Evolutionary conservation across 208 protist genomes (phyloP).

Genomic region (Naegleria gruberi): DNA sequence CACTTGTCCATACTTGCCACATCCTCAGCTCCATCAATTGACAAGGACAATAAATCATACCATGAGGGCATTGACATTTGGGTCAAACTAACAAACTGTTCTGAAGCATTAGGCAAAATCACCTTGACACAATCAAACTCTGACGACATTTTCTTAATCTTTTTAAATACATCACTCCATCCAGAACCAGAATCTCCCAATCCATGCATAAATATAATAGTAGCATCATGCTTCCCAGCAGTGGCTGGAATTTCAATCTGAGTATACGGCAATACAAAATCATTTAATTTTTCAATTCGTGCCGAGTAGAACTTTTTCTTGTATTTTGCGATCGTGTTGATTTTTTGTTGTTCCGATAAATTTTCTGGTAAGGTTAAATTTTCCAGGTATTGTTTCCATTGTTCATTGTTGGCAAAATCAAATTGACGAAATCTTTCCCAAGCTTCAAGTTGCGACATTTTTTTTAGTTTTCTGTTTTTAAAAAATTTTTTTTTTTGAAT

Average conservation of each 20-base stretch:
- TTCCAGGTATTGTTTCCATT: not conserved
- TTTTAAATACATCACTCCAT: conserved; percentile 44
- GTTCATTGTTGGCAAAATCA: not conserved
- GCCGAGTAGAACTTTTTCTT: not conserved
- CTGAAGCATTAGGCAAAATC: conserved; percentile 70
- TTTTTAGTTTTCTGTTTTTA: too few species aligned
- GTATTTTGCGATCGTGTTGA: not conserved
- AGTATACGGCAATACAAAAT: not conserved
- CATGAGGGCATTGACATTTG: conserved; percentile 66
- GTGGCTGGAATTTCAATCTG: not conserved
- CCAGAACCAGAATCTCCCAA: conserved; percentile 71
- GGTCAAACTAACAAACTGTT: conserved; percentile 71
- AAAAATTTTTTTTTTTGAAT: too few species aligned
- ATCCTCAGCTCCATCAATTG: conserved; percentile 27
- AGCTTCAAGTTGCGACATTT: too few species aligned
- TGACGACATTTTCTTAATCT: not conserved
- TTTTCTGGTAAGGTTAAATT: not conserved
- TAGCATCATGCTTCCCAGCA: conserved; percentile 26
- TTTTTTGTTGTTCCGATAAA: not conserved
- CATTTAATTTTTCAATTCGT: not conserved
- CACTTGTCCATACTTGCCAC: conserved; percentile 27
- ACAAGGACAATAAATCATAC: conserved; percentile 75
- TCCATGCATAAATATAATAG: conserved; percentile 75
- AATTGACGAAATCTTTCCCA: not conserved
- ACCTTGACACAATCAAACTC: conserved; percentile 52